These are phyloP conservation scores for Acanthamoeba triangularis DNA, from an alignment of 208 protist genomes.

Conservation along the genomic window DNA sequence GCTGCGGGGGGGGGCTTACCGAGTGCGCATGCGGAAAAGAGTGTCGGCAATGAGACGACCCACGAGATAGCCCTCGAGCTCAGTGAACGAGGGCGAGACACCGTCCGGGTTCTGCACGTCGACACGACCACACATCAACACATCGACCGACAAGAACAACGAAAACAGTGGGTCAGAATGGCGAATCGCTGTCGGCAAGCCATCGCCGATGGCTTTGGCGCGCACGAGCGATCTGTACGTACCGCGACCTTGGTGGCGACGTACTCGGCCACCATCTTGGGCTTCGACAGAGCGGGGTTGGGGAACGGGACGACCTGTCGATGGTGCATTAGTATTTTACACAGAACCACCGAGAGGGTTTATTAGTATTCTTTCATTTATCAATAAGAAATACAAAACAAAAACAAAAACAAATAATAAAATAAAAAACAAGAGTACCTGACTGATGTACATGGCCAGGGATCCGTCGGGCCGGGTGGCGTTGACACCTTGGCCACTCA, in stretches of 20 bases:
- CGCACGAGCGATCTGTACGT: not conserved
- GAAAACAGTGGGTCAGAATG: not conserved
- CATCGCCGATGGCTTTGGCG: too few relatives aligned
- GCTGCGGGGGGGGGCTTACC: not conserved
- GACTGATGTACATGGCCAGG: slow-evolving; percentile 13
- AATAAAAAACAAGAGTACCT: not conserved
- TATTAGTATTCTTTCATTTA: too few relatives aligned
- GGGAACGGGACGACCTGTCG: slow-evolving; percentile 43
- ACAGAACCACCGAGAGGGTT: too few relatives aligned
- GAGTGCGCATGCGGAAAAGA: not conserved
- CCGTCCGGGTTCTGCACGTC: not conserved
- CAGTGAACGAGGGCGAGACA: not conserved
- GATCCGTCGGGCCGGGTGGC: not conserved
- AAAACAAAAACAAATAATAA: too few relatives aligned
- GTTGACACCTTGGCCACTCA: not conserved
- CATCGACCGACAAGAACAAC: not conserved
- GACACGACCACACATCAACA: not conserved
- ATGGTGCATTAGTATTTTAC: too few relatives aligned
- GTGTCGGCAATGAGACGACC: slow-evolving; percentile 3
- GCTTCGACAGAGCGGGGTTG: not conserved
- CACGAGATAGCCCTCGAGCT: slow-evolving; percentile 50
- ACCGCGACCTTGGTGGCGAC: not conserved
- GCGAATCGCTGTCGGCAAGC: not conserved
- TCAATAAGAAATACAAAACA: not conserved
- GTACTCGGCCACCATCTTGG: not conserved